A percentile compares a stretch with the other conserved stretches of the same genome.
Evolutionary conservation across 108 stramenopile genomes (phyloP).

Genomic region (Cylindrotheca fusiformis): DNA sequence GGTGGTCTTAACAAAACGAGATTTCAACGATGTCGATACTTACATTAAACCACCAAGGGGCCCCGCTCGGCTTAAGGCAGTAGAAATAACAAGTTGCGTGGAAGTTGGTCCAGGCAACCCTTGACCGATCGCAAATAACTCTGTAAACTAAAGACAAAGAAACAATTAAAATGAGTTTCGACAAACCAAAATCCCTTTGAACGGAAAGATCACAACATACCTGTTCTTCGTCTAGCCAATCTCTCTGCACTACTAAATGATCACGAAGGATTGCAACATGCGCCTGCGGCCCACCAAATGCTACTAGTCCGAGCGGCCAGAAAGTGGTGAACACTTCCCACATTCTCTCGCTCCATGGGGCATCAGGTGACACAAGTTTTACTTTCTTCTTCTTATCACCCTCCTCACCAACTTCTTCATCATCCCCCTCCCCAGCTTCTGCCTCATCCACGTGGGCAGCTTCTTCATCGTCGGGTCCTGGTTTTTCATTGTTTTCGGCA

Average conservation of each 20-base stretch:
- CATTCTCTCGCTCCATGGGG: slow-evolving; percentile 65
- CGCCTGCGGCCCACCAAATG: slow-evolving; percentile 87
- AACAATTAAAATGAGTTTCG: not conserved
- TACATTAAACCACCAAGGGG: slow-evolving; percentile 71
- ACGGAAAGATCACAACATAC: not conserved
- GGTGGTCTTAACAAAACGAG: slow-evolving; percentile 76
- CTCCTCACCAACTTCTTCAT: slow-evolving; percentile 17
- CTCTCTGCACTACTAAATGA: slow-evolving; percentile 77
- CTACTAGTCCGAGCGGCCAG: slow-evolving; percentile 80
- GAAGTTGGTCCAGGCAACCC: slow-evolving; percentile 93
- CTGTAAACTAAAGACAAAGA: slow-evolving; percentile 52
- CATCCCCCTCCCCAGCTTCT: slow-evolving; percentile 27
- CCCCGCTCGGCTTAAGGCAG: slow-evolving; percentile 82
- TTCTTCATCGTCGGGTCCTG: not conserved
- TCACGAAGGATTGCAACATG: slow-evolving; percentile 91
- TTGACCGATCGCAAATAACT: slow-evolving; percentile 74
- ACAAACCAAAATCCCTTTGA: not conserved
- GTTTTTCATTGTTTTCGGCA: not conserved
- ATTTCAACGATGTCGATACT: slow-evolving; percentile 37
- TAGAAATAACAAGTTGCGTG: slow-evolving; percentile 85
- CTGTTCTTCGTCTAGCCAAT: slow-evolving; percentile 86
- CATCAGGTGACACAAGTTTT: slow-evolving; percentile 42
- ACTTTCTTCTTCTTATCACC: slow-evolving; percentile 20
- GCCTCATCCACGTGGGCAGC: too few species aligned
- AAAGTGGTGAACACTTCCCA: slow-evolving; percentile 76